Percentiles rank a stretch among this genome's conserved stretches.
Conservation (phyloP, 495 filamentous ascomycete species). For the Aspergillus carlsbadensis region DNA sequence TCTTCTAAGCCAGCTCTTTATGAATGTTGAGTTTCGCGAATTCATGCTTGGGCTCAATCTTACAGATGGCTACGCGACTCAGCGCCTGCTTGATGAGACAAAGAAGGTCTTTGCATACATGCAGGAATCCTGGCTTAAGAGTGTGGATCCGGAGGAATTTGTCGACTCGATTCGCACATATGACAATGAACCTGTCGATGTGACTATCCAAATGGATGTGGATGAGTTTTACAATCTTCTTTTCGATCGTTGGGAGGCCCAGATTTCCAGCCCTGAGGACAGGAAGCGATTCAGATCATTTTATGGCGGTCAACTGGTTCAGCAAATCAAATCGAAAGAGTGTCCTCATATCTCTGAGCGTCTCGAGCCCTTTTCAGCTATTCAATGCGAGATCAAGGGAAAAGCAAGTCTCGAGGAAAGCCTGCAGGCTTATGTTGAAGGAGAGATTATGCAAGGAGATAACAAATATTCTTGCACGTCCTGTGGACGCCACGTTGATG, state of each 20-base stretch:
- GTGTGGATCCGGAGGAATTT: conserved; percentile 68
- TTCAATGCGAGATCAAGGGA: conserved; percentile 96
- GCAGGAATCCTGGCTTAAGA: conserved; percentile 75
- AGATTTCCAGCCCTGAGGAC: conserved; percentile 63
- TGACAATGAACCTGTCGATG: conserved; percentile 81
- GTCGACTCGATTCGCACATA: conserved; percentile 78
- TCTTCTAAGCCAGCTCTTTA: conserved; percentile 91
- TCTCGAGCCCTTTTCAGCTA: conserved; percentile 88
- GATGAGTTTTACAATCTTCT: conserved; percentile 96
- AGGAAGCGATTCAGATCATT: conserved; percentile 80
- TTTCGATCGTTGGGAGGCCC: conserved; percentile 87
- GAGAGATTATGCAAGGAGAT: conserved; percentile 96
- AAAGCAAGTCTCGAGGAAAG: conserved; percentile 83
- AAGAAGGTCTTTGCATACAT: conserved; percentile 80
- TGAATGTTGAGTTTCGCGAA: conserved; percentile 85
- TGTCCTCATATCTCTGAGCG: conserved; percentile 91
- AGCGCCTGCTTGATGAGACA: conserved; percentile 71
- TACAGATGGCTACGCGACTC: conserved; percentile 52
- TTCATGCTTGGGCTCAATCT: conserved; percentile 73
- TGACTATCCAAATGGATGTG: conserved; percentile 92
- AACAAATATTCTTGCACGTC: conserved; percentile 98
- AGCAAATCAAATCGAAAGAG: conserved; percentile 93
- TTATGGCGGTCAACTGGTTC: conserved; percentile 88
- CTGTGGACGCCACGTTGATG: conserved; percentile 88
- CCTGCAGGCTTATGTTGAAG: conserved; percentile 88